phyloP scores from a whole-genome alignment of 2,329 filamentous ascomycete species.

The Biscogniauxia mediterranea region DNA sequence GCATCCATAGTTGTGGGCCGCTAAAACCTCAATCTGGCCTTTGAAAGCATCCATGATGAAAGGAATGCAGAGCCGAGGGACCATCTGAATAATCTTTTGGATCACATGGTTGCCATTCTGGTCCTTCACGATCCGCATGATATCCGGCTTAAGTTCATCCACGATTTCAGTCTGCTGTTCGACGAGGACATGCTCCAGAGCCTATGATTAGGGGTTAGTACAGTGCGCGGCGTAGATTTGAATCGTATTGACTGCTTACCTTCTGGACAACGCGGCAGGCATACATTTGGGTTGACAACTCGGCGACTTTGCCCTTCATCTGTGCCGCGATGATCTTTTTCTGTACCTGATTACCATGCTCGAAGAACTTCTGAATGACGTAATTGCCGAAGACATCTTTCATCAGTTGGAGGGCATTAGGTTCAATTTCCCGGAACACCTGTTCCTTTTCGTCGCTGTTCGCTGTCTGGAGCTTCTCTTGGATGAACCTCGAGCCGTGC shows the following conservation, averaged over 20 bases:
- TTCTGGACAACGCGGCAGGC: conserved; percentile 96
- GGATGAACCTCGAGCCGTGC: conserved; percentile 92
- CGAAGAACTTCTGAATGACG: conserved; percentile 96
- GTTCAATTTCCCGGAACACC: conserved; percentile 82
- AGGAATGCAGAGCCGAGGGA: conserved; percentile 74
- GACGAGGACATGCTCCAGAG: conserved; percentile 84
- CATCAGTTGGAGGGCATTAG: conserved; percentile 85
- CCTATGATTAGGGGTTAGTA: conserved; percentile 48
- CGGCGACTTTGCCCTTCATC: conserved; percentile 82
- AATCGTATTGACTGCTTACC: conserved; percentile 43
- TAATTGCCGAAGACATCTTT: conserved; percentile 98
- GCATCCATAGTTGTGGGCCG: conserved; percentile 82
- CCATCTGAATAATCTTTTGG: conserved; percentile 84
- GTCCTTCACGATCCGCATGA: conserved; percentile 77
- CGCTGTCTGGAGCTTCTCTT: conserved; percentile 85
- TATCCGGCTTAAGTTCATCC: conserved; percentile 74
- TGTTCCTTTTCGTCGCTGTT: conserved; percentile 95
- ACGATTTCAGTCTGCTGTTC: conserved; percentile 86
- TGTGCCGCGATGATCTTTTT: conserved; percentile 82
- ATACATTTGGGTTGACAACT: conserved; percentile 84
- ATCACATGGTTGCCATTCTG: conserved; percentile 96
- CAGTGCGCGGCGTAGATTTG: neutral
- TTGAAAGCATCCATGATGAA: conserved; percentile 83
- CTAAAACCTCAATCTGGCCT: conserved; percentile 70
- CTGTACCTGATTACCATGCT: conserved; percentile 90